Evolutionary conservation across 1,139 yeast species (phyloP), one percentile per base, ranked within the genome.

Genomic region (Yamadazyma diospyri): DNA sequence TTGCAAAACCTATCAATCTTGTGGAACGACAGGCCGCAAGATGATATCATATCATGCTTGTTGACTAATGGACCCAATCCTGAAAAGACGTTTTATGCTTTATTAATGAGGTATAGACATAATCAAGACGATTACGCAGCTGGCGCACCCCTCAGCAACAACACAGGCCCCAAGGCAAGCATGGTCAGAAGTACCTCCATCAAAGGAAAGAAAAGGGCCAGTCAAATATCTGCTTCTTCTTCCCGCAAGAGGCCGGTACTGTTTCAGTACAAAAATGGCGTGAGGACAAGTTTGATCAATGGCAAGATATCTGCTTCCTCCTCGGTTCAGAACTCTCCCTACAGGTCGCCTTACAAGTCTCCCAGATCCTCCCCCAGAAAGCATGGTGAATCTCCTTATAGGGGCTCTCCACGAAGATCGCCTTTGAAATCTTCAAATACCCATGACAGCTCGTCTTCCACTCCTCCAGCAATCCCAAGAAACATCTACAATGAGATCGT

Each of bases 11-110:
- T 83, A 46, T 74, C 81, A 27, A 82, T 82, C 23, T 64, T 83
- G 45, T 83, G 89, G 87, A 83, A 81, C 51, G 86, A 83, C 35
- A 66, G 83, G 48, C 68, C 79, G 10, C 67, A 74, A 43, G 57
- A 64, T 20, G 81, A 78, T 37, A 81, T 82, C 11, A 59, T 75
- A 20, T 55, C 59, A 23, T 73, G 77, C 46, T 61, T 82, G 32
- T 67, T 76, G 44, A 70, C 62, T 35, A 64, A 66, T 24, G 85
- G 81, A 19, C 69, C 78, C 16, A 80, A 78, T 43, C 75, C 87
- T 3, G 92, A 83, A 54, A 83, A 82, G 59, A 81, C 86, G 25
- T 78, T 83, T 48, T 83, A 83, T 48, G 84, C 85, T 12, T 62
- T 82, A 37, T 62, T 83, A 33, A 56, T 72, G 50, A 67, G 77